Evolutionary conservation across 1,139 yeast genomes (phyloP), one percentile per base, ranked within the genome.

Genomic region (Yamadazyma trypodendri): DNA sequence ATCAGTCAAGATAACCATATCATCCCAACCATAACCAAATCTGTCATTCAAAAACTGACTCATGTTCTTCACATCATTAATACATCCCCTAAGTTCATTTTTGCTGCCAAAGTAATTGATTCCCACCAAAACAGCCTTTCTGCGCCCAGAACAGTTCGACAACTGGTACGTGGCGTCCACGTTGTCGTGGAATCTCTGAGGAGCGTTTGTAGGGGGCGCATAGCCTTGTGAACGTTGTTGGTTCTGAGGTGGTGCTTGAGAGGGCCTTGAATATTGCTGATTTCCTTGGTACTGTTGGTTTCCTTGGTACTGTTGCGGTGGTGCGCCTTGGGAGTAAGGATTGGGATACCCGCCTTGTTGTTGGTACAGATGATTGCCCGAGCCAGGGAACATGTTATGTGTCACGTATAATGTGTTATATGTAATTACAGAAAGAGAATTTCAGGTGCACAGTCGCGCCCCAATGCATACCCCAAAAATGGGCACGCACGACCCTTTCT

Each of bases 111-210:
- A 71, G 61, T 90, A 90, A 64, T 90, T 90, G 62, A 88, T 84
- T 8, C 97, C 97, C 38, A 90, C 73, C 40, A 89, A 61, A 42
- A 90, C 62, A 1, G 97, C 97, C 65, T 89, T 90, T 48, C 83
- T 79, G 35, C 68, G 67, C 14, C 95, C 95, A 1, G 76, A 62
- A 68, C 92, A 84, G 58, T 79, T 78, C 27, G 95, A 86, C 64
- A 84, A 85, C 57, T 81, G 84, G 59, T 65, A 84, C 35, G 67
- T 64, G 53, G 56, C 58, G 18, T 56, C 57, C 15, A 58, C 48
- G 38, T 63, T 56, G 36, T 56, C 59, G 4, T 61, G 58, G 40
- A 65, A 64, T 22, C 55, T 52, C 46, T 66, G 72, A 2, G 66
- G 64, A 4, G 58, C 52, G 16, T 56, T 46, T 9, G 74, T 61